phyloP scores from a whole-genome alignment of 2,329 filamentous ascomycete species.

The Phyllosticta citrichinensis region DNA sequence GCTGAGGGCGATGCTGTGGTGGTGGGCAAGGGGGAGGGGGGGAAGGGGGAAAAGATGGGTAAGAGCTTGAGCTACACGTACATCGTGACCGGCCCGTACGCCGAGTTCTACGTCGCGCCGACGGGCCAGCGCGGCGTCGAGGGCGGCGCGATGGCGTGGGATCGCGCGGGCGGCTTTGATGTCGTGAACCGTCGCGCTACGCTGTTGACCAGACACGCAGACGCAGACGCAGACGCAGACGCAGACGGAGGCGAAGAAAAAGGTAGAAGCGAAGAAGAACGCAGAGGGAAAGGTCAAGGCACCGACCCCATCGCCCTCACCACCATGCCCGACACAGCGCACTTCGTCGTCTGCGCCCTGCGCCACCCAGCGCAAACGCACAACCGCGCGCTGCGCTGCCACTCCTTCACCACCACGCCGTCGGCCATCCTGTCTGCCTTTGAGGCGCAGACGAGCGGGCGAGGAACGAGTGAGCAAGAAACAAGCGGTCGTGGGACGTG shows the following conservation, averaged over 20 bases:
- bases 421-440: slow-evolving; percentile 55
- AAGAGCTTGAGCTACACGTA: slow-evolving; percentile 49
- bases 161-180: slow-evolving; percentile 49
- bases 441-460: slow-evolving; percentile 50
- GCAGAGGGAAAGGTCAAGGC: not conserved
- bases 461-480: no score
- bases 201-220: slow-evolving; percentile 36
- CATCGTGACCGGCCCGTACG: slow-evolving; percentile 60
- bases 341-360: slow-evolving; percentile 51
- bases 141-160: slow-evolving; percentile 34
- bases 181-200: slow-evolving; percentile 46
- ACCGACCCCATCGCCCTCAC: not conserved
- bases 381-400: slow-evolving; percentile 53
- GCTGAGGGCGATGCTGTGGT: not conserved
- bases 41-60: not conserved
- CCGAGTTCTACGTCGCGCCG: slow-evolving; percentile 49
- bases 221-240: not conserved
- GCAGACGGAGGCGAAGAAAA: not conserved
- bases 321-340: not conserved
- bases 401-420: slow-evolving; percentile 60
- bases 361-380: slow-evolving; percentile 41
- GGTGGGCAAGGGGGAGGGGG: not conserved
- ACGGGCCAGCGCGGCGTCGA: slow-evolving; percentile 56
- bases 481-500: slow-evolving; percentile 42
- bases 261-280: no score